Conservation (phyloP, 345 rosid genomes). For the Orychophragmus violaceus region DNA sequence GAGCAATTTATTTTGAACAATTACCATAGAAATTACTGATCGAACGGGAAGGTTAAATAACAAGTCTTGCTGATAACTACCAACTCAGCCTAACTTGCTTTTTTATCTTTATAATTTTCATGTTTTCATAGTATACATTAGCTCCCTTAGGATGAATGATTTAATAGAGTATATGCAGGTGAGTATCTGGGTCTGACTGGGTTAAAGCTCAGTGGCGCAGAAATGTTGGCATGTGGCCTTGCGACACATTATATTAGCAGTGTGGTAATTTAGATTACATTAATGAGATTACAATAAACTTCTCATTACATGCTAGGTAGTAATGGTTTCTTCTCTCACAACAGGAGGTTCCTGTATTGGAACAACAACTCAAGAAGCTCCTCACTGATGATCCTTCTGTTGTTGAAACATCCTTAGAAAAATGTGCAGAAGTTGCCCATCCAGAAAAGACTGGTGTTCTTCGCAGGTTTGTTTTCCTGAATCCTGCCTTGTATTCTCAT, state of each 20-base stretch:
- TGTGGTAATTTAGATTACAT: constrained; percentile 38
- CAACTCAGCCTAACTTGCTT: background rate
- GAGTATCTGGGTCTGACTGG: constrained; percentile 87
- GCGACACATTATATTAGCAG: constrained; percentile 71
- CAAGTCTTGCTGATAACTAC: background rate
- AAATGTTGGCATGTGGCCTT: constrained; percentile 84
- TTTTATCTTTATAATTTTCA: background rate
- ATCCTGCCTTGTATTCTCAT: background rate
- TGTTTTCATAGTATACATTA: constrained; percentile 6
- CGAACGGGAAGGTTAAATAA: background rate
- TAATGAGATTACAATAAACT: constrained; percentile 5
- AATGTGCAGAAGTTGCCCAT: constrained; percentile 49
- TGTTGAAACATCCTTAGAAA: constrained; percentile 59
- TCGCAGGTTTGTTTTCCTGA: constrained; percentile 49
- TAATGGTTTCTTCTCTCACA: constrained; percentile 3
- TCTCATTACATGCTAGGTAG: background rate
- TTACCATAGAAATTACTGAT: background rate
- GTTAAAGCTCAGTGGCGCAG: constrained; percentile 75
- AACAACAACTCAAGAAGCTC: constrained; percentile 60
- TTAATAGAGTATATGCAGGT: constrained; percentile 46
- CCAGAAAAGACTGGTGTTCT: constrained; percentile 66
- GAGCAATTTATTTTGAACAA: too few species aligned
- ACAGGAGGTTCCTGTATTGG: constrained; percentile 62
- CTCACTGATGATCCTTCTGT: constrained; percentile 87
- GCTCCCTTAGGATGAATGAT: background rate